A percentile compares a stretch with the other conserved stretches of the same genome.
phyloP scores from a whole-genome alignment of 148 eudicot genomes.

The Oxyria digyna region DNA sequence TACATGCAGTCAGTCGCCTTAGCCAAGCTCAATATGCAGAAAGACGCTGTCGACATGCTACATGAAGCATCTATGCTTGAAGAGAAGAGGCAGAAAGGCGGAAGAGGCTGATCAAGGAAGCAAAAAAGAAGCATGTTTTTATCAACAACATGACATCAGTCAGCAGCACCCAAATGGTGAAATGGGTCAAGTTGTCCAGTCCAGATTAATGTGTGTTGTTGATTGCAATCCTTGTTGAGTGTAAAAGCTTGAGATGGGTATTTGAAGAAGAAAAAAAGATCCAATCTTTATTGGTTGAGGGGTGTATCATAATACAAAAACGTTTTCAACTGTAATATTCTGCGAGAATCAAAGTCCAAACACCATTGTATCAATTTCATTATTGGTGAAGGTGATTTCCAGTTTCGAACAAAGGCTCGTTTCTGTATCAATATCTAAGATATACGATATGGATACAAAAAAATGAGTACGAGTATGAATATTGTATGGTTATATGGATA shows the following conservation, averaged over 20 bases:
- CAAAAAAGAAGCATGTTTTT: background rate
- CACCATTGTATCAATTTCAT: background rate
- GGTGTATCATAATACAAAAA: constrained; percentile 7
- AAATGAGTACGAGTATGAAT: too few species aligned
- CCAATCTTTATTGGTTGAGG: constrained; percentile 10
- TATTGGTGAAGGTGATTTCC: background rate
- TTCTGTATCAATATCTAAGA: too few species aligned
- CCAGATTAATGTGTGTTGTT: constrained; percentile 6
- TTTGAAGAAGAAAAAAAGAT: constrained; percentile 2
- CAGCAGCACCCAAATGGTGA: background rate
- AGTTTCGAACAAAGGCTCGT: background rate
- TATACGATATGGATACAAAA: too few species aligned
- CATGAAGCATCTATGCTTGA: constrained; percentile 11
- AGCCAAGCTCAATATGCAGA: constrained; percentile 15
- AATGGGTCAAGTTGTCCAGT: too few species aligned
- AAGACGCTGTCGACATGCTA: constrained; percentile 14
- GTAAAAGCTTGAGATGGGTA: constrained; percentile 4
- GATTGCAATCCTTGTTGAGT: constrained; percentile 8
- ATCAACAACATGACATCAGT: background rate
- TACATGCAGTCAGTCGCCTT: constrained; percentile 17
- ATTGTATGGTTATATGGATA: too few species aligned
- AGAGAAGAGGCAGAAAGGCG: constrained; percentile 14
- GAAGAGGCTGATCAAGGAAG: constrained; percentile 9
- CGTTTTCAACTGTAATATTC: constrained; percentile 8
- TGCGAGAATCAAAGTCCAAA: background rate